These are phyloP conservation scores for Yamadazyma atlantica DNA, from an alignment of 1,139 yeast genomes.

Conservation along the genomic window DNA sequence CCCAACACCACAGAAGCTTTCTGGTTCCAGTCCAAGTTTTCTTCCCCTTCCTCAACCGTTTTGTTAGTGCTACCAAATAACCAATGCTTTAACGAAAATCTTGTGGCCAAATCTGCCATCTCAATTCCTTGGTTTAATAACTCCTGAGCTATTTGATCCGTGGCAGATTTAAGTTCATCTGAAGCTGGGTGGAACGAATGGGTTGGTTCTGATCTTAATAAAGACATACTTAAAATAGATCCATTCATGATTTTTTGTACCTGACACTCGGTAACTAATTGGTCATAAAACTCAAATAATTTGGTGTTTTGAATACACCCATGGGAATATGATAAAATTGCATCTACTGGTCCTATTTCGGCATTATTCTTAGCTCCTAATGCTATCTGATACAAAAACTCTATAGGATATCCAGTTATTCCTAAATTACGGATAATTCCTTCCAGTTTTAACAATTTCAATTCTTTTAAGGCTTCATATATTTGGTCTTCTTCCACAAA, in stretches of 20 bases:
- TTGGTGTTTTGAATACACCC: conserved; percentile 79
- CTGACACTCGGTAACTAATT: conserved; percentile 53
- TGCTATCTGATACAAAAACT: conserved; percentile 56
- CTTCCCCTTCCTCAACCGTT: conserved; percentile 2
- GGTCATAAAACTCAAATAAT: conserved; percentile 48
- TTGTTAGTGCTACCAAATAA: conserved; percentile 27
- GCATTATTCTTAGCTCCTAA: conserved; percentile 25
- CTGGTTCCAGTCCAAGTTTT: conserved; percentile 25
- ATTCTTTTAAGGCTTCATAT: conserved; percentile 60
- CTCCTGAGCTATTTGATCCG: conserved; percentile 50
- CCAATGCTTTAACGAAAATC: conserved; percentile 72
- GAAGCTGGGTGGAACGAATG: conserved; percentile 83
- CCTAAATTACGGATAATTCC: conserved; percentile 72
- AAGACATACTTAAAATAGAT: conserved; percentile 85
- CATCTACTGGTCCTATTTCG: conserved; percentile 59
- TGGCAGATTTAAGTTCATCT: conserved; percentile 53
- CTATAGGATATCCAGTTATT: conserved; percentile 84
- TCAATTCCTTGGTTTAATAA: conserved; percentile 48
- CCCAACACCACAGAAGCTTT: conserved; percentile 72
- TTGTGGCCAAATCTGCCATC: conserved; percentile 77
- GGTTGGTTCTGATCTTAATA: conserved; percentile 67
- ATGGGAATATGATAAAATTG: conserved; percentile 76
- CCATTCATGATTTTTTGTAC: conserved; percentile 68
- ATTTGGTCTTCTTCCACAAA: conserved; percentile 61
- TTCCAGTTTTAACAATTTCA: conserved; percentile 57